Evolutionary conservation across 2,329 filamentous ascomycete genomes (phyloP).

Genomic region (Xylariaceae sp.): DNA sequence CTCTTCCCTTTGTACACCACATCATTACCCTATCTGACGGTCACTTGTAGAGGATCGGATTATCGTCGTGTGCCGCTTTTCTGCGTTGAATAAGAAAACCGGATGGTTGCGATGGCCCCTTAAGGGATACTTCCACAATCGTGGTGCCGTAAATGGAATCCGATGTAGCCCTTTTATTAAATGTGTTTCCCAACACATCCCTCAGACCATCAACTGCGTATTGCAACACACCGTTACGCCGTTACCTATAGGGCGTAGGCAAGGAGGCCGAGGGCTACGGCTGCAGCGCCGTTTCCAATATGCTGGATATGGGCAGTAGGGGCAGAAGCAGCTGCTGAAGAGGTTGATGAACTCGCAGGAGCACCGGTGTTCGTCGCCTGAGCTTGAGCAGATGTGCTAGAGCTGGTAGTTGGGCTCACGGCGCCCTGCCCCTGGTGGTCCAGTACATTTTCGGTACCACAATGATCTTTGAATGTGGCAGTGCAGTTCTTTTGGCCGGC

Average conservation of each 20-base stretch:
- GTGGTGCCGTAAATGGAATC: neutral
- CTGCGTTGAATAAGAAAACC: neutral
- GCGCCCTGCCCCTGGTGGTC: slow-evolving; percentile 34
- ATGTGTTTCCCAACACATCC: neutral
- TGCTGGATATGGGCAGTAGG: slow-evolving; percentile 31
- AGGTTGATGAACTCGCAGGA: slow-evolving; percentile 21
- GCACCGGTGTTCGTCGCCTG: slow-evolving; percentile 17
- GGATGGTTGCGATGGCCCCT: neutral
- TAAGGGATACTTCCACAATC: neutral
- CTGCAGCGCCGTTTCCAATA: slow-evolving; percentile 45
- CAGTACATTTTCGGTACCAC: slow-evolving; percentile 42
- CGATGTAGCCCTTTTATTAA: neutral
- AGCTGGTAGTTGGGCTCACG: slow-evolving; percentile 27
- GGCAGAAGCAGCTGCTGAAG: slow-evolving; percentile 25
- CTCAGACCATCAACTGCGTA: slow-evolving; percentile 4
- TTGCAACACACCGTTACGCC: slow-evolving; percentile 14
- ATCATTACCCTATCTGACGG: slow-evolving; percentile 1
- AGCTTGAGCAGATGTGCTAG: slow-evolving; percentile 30
- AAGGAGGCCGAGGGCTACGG: slow-evolving; percentile 48
- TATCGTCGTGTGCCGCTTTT: slow-evolving; percentile 4
- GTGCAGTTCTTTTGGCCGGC: slow-evolving; percentile 47
- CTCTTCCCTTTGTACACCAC: slow-evolving; percentile 15
- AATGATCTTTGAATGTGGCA: slow-evolving; percentile 44
- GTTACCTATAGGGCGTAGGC: slow-evolving; percentile 47
- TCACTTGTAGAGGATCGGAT: slow-evolving; percentile 6